Base-by-base conservation (phyloP, 2,329 filamentous ascomycete species). In the Fusarium aywerte region DNA sequence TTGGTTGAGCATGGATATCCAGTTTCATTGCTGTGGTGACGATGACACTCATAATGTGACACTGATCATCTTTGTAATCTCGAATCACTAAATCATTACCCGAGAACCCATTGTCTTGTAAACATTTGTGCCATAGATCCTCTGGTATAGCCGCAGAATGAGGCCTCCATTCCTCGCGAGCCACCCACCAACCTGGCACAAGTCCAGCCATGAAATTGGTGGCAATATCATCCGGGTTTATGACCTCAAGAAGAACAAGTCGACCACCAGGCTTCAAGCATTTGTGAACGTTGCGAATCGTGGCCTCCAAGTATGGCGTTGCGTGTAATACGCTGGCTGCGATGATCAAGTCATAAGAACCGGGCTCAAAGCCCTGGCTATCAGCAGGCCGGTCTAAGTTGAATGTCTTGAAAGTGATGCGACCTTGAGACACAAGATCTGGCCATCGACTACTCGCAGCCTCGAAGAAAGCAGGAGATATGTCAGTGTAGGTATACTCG, bases 401-500 rank as follows among this genome's bases (percentile, higher is more conserved):
- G 0, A 79, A 58, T 18, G 73, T 71, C 54, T 75, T 76, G 55
- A 65, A 74, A 13, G 15, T 50, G n/a, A 76, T 45, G 2, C 47
- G 39, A 4, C 23, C 35, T 32, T 27, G 35, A 1, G 16, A 23
- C n/a, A 43, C 18, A 10, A 51, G 33, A 12, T 42, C 18, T 29
- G 44, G 44, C 57, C 27, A 69, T 23, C 54, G 47, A 2, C 66
- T 51, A 5, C 62, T 52, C 0, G 75, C 76, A 2, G 56, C 45
- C 15, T 70, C 70, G 31, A 80, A 79, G 65, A 79, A 80, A 1
- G 57, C 70, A 1, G 70, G 58, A 0, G 77, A 81, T 7, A 82
- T 76, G 40, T 83, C 81, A 0, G 80, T 81, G 44, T 76, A 83
- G 0, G 73, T 77, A 61, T 82, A 81, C 16, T 76, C 65, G 0